phyloP scores from a whole-genome alignment of 768 basidiomycete genomes.

The Gymnopilus dilepis region DNA sequence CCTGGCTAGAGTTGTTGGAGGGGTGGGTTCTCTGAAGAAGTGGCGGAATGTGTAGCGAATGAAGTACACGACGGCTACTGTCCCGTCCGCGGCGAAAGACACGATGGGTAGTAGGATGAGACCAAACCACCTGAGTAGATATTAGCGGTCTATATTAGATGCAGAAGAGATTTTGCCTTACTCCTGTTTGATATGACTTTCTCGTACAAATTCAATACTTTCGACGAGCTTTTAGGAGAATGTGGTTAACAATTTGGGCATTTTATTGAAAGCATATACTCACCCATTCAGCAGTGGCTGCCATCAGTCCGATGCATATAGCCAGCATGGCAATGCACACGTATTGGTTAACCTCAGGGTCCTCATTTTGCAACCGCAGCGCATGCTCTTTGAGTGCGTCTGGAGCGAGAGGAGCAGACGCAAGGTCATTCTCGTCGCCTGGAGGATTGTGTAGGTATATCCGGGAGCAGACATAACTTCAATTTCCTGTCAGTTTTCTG shows the following conservation, averaged over 20 bases:
- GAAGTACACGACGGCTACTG: slow-evolving; percentile 64
- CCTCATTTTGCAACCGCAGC: slow-evolving; percentile 36
- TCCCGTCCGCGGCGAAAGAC: slow-evolving; percentile 75
- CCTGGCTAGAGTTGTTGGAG: slow-evolving; percentile 65
- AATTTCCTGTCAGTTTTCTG: neutral
- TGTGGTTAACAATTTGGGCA: neutral
- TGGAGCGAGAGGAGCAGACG: slow-evolving; percentile 47
- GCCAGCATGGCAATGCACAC: slow-evolving; percentile 59
- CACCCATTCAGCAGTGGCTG: slow-evolving; percentile 74
- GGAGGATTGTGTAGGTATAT: slow-evolving; percentile 77
- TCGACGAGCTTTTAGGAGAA: slow-evolving; percentile 56
- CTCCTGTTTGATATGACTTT: slow-evolving; percentile 55
- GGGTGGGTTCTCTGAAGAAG: slow-evolving; percentile 42
- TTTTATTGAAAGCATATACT: slow-evolving; percentile 1
- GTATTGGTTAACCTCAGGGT: slow-evolving; percentile 68
- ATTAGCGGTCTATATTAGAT: neutral
- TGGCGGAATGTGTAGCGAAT: slow-evolving; percentile 46
- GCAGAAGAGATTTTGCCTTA: slow-evolving; percentile 31
- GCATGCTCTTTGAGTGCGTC: slow-evolving; percentile 47
- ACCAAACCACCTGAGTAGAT: slow-evolving; percentile 65
- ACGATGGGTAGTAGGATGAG: slow-evolving; percentile 73
- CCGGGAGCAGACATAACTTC: slow-evolving; percentile 68
- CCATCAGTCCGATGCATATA: slow-evolving; percentile 64
- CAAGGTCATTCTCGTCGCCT: slow-evolving; percentile 52
- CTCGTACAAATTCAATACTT: slow-evolving; percentile 61